phyloP scores from a whole-genome alignment of 2,329 filamentous ascomycete genomes.

The Aspergillus carbonarius region DNA sequence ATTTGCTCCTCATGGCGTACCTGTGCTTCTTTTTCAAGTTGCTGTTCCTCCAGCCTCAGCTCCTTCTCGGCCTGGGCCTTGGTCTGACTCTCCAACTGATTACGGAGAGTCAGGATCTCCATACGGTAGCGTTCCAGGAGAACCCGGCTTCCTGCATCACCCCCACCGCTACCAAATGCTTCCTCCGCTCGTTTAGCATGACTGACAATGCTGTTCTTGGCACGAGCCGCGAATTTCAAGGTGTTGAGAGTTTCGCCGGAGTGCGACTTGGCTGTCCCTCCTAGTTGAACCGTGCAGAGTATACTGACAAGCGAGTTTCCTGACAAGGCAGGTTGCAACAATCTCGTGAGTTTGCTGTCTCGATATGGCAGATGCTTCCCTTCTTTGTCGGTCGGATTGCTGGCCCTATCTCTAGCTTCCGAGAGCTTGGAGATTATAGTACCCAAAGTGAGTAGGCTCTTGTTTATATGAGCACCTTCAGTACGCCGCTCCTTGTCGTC shows the following conservation, averaged over 20 bases:
- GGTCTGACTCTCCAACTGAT: constrained; percentile 79
- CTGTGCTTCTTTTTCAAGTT: constrained; percentile 77
- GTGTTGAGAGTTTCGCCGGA: constrained; percentile 91
- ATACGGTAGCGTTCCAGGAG: constrained; percentile 89
- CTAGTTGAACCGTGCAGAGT: constrained; percentile 91
- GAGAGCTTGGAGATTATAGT: constrained; percentile 95
- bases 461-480: constrained; percentile 98
- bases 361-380: constrained; percentile 92
- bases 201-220: constrained; percentile 97
- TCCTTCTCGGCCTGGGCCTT: constrained; percentile 65
- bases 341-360: constrained; percentile 92
- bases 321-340: constrained; percentile 88
- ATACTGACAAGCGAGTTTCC: constrained; percentile 96
- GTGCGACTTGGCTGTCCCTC: constrained; percentile 71
- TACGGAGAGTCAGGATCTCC: constrained; percentile 80
- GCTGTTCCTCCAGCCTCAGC: constrained; percentile 65
- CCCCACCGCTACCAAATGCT: constrained; percentile 72
- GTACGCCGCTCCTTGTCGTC: constrained; percentile 91
- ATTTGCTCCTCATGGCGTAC: constrained; percentile 94
- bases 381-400: constrained; percentile 72
- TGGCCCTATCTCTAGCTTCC: constrained; percentile 79
- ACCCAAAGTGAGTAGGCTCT: constrained; percentile 89
- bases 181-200: constrained; percentile 95
- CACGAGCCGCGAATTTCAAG: constrained; percentile 91
- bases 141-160: constrained; percentile 79